Conservation (phyloP, 202 grass and related monocot species). For the Musa balbisiana region DNA sequence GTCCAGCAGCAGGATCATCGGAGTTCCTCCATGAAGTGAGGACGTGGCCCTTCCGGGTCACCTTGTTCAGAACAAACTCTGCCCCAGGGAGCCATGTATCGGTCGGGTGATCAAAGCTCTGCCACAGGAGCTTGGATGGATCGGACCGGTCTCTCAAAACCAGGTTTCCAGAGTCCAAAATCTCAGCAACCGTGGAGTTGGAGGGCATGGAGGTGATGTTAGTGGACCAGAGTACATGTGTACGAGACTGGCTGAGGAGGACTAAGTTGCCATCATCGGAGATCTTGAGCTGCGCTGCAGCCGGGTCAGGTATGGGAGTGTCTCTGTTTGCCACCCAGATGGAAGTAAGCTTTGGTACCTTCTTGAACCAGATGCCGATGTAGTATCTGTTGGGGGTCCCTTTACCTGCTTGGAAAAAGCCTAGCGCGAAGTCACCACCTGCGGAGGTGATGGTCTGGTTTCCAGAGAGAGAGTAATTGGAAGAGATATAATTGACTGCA, state of each 20-base stretch:
- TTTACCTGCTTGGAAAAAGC: conserved; percentile 30
- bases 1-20: conserved; percentile 33
- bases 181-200: conserved; percentile 26
- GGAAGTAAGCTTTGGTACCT: background rate
- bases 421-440: conserved; percentile 33
- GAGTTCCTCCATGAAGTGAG: conserved; percentile 44
- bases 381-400: conserved; percentile 4
- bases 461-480: conserved; percentile 5
- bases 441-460: conserved; percentile 26
- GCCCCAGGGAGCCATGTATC: conserved; percentile 44
- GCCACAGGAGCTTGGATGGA: conserved; percentile 43
- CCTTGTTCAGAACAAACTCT: conserved; percentile 48
- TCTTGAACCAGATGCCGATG: conserved; percentile 42
- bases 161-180: conserved; percentile 52
- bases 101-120: conserved; percentile 56
- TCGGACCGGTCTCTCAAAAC: conserved; percentile 36
- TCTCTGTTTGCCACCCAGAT: conserved; percentile 45
- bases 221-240: conserved; percentile 21
- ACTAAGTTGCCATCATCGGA: conserved; percentile 30
- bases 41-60: conserved; percentile 31
- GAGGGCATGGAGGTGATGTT: background rate
- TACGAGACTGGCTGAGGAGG: conserved; percentile 12
- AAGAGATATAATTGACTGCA: conserved; percentile 4
- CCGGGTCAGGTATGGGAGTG: background rate
- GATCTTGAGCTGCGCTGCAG: conserved; percentile 7